These are phyloP conservation scores for Agastache rugosa DNA, from an alignment of 257 asterid genomes.

Conservation along the genomic window DNA sequence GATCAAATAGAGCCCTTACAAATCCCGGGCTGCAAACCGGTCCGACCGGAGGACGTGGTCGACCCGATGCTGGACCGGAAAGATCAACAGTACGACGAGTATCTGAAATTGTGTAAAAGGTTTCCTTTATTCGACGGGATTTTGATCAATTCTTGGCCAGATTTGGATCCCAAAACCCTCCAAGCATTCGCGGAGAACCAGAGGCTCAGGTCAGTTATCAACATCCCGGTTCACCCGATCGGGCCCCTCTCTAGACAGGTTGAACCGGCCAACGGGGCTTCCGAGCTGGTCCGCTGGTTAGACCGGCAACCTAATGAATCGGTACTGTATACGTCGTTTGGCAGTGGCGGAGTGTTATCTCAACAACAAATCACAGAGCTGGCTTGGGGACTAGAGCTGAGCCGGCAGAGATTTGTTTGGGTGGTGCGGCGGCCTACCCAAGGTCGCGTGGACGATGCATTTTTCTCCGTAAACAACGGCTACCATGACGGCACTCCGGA, in stretches of 20 bases:
- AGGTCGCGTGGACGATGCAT: constrained; percentile 51
- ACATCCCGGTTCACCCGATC: constrained; percentile 56
- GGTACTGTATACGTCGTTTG: constrained; percentile 66
- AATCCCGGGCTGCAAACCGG: constrained; percentile 72
- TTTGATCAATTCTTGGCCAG: constrained; percentile 69
- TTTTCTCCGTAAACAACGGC: constrained; percentile 36
- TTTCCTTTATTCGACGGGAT: constrained; percentile 57
- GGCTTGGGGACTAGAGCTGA: constrained; percentile 71
- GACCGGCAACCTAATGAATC: constrained; percentile 63
- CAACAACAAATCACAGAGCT: constrained; percentile 54
- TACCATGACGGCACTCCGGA: constrained; percentile 17
- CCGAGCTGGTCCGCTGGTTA: constrained; percentile 47
- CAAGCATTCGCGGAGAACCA: constrained; percentile 52
- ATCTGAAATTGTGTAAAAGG: constrained; percentile 34
- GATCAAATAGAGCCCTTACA: constrained; percentile 44
- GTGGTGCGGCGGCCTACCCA: constrained; percentile 59
- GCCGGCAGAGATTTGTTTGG: constrained; percentile 65
- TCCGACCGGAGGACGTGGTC: constrained; percentile 70
- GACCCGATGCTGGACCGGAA: constrained; percentile 71
- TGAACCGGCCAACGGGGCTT: constrained; percentile 19
- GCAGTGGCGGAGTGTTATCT: constrained; percentile 69
- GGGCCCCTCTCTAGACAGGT: constrained; percentile 61
- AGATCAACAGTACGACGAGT: constrained; percentile 53
- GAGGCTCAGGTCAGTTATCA: constrained; percentile 31
- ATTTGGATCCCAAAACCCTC: constrained; percentile 55